A percentile compares a stretch with the other conserved stretches of the same genome.
Conservation (phyloP, 306 rosid genomes). For the Comarum palustre region DNA sequence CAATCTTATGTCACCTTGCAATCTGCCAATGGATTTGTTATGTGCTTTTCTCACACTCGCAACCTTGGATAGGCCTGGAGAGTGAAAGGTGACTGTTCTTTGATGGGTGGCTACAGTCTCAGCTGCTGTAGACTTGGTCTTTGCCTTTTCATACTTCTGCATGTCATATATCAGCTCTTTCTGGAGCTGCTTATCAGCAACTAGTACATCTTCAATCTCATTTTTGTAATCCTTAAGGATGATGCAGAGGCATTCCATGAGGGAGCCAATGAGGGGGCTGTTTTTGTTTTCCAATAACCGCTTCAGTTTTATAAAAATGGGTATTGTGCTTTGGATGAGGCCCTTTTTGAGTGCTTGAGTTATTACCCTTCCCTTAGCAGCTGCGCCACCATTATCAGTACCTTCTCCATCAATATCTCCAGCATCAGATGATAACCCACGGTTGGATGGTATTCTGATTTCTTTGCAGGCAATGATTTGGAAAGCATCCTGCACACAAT, state of each 20-base stretch:
- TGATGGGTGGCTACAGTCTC: constrained; percentile 49
- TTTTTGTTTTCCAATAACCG: constrained; percentile 77
- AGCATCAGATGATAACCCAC: constrained; percentile 55
- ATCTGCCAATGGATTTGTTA: constrained; percentile 8
- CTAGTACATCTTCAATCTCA: constrained; percentile 82
- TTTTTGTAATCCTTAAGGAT: constrained; percentile 88
- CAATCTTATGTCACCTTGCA: constrained; percentile 40
- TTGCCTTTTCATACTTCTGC: constrained; percentile 69
- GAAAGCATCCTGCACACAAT: constrained; percentile 60
- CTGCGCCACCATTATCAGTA: constrained; percentile 48
- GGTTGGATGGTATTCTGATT: constrained; percentile 57
- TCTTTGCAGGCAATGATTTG: constrained; percentile 82
- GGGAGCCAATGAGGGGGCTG: constrained; percentile 81
- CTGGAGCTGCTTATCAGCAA: constrained; percentile 96
- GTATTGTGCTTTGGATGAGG: constrained; percentile 79
- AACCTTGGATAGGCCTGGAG: constrained; percentile 35
- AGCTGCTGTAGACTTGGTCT: constrained; percentile 59
- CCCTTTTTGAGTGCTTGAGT: constrained; percentile 77
- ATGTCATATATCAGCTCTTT: constrained; percentile 81
- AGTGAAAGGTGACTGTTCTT: constrained; percentile 34
- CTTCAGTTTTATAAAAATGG: constrained; percentile 88
- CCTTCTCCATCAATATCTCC: constrained; percentile 77
- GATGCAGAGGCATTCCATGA: constrained; percentile 86
- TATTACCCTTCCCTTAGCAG: constrained; percentile 68
- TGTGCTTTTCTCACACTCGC: constrained; percentile 27